A percentile compares a stretch with the other conserved stretches of the same genome.
These are phyloP conservation scores for Monosporascus cannonballus DNA, from an alignment of 2,329 filamentous ascomycete species.

Conservation along the genomic window DNA sequence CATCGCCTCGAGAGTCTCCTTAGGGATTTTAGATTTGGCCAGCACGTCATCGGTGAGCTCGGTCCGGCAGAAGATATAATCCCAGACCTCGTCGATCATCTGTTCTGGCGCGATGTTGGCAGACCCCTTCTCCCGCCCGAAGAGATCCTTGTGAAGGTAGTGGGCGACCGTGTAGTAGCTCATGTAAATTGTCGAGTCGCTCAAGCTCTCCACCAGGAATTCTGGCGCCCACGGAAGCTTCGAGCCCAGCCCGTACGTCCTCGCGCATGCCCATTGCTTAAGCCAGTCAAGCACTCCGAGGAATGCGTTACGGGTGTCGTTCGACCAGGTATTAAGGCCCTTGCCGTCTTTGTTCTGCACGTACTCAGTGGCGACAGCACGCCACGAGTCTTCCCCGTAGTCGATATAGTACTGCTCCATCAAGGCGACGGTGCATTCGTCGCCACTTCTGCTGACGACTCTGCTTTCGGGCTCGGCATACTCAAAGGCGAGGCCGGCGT, in stretches of 20 bases:
- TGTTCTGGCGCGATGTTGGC: constrained; percentile 71
- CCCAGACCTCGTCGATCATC: constrained; percentile 94
- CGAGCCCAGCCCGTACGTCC: constrained; percentile 87
- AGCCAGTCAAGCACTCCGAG: constrained; percentile 77
- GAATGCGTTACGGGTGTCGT: no score
- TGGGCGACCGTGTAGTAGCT: constrained; percentile 66
- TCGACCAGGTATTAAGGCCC: constrained; percentile 58
- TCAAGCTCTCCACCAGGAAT: constrained; percentile 88
- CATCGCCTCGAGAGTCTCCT: constrained; percentile 71
- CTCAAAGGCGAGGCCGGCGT: constrained; percentile 73
- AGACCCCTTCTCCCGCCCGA: constrained; percentile 65
- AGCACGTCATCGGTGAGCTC: constrained; percentile 62
- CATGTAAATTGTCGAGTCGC: constrained; percentile 91
- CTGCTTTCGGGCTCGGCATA: constrained; percentile 91
- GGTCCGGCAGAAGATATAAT: constrained; percentile 82
- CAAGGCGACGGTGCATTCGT: constrained; percentile 88
- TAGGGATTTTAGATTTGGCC: constrained; percentile 62
- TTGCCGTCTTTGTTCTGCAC: constrained; percentile 61
- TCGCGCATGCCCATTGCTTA: constrained; percentile 89
- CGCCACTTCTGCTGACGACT: constrained; percentile 82
- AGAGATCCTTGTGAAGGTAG: constrained; percentile 77
- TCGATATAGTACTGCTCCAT: constrained; percentile 98
- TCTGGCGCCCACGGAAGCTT: constrained; percentile 90
- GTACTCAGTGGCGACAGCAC: constrained; percentile 64
- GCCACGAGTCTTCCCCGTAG: constrained; percentile 90